These are phyloP conservation scores for Vaccinium myrtillus DNA, from an alignment of 148 eudicot species.

Conservation along the genomic window DNA sequence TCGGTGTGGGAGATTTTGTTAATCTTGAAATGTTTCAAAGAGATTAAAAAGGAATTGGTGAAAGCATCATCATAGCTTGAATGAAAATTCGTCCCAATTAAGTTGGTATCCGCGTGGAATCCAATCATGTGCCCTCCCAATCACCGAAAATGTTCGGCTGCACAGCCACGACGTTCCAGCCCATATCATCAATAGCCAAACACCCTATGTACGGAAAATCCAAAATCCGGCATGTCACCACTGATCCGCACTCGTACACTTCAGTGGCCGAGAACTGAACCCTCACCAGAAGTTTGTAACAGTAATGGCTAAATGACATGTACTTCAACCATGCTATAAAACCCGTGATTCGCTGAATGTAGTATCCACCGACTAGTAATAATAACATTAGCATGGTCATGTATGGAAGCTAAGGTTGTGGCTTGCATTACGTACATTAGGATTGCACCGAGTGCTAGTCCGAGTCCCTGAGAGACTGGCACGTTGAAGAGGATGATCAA, in stretches of 20 bases:
- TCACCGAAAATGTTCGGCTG: too few species aligned
- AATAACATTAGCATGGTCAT: conserved; percentile 64
- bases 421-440: conserved; percentile 60
- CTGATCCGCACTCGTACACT: conserved; percentile 53
- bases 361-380: conserved; percentile 64
- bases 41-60: too few species aligned
- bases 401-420: conserved; percentile 60
- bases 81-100: too few species aligned
- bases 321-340: conserved; percentile 78
- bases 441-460: too few species aligned
- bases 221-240: conserved; percentile 44
- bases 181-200: conserved; percentile 52
- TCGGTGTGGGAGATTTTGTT: too few species aligned
- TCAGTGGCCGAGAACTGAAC: conserved; percentile 62
- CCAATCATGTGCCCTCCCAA: too few species aligned
- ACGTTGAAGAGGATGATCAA: too few species aligned
- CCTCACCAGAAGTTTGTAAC: conserved; percentile 70
- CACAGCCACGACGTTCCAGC: conserved; percentile 51
- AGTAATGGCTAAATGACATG: conserved; percentile 63
- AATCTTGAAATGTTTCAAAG: too few species aligned
- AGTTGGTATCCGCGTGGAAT: too few species aligned
- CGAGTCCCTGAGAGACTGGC: too few species aligned
- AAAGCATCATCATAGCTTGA: conserved; percentile 30
- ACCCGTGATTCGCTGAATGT: conserved; percentile 57
- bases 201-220: conserved; percentile 58